Evolutionary conservation across 164 flowering plant species (phyloP), one percentile per base, ranked within the genome.

Genomic region (Nymphaea thermarum): DNA sequence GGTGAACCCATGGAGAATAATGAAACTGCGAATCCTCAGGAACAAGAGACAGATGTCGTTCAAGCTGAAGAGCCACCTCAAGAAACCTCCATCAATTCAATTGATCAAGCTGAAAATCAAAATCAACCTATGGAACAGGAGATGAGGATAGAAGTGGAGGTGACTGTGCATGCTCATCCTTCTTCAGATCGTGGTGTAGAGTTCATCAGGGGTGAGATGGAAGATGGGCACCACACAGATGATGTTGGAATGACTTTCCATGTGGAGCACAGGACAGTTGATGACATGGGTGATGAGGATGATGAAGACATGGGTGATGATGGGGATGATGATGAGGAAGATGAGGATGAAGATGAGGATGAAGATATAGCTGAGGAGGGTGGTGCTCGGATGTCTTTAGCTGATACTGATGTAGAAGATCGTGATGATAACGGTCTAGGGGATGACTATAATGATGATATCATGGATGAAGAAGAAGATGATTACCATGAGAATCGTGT

Each of bases 301-400:
- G 90, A 87, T 81, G 93, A 75, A 44, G 78, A 87, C 74, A 85
- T 88, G 90, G 96, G 84, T 42, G 98, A 86, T 73, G 93, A 87
- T 69, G 96, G 78, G 25, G 93, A 86, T 43, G 90, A 87, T 67
- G 96, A 80, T 57, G 80, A 87, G 66, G 96, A 87, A 57, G 93
- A 86, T 81, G 94, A 86, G 42, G 94, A 89, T 69, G 92, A 84
- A 42, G 68, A 65, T 5, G 98, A 89, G 63, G 93, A 89, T 73
- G 96, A 85, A 77, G 96, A 93, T 74, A 82, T 87, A 71, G 95
- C 84, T 3, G 96, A 86, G 77, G 96, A 93, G 76, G 93, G 96
- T 67, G 84, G 86, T 66, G 93, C 82, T 43, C 69, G 87, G 81
- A 85, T 93, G 93, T 86, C 96, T 66, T 76, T 90, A n/a, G 93